Percentiles rank a stretch among this genome's conserved stretches.
These are phyloP conservation scores for Ceriops tagal DNA, from an alignment of 345 rosid genomes.

Conservation along the genomic window DNA sequence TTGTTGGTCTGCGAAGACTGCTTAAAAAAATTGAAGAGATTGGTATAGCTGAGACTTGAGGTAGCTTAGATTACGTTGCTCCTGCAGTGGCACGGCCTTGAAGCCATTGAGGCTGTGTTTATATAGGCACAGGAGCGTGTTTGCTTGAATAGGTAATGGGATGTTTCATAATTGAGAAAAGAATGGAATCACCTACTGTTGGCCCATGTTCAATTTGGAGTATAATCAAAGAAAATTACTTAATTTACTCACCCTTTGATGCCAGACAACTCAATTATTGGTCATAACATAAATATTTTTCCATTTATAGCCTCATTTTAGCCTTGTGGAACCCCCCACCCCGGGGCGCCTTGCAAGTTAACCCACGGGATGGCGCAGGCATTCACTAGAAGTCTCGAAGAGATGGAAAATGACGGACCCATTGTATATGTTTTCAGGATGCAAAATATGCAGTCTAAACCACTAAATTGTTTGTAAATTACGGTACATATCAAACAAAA, in stretches of 20 bases:
- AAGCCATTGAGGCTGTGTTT: neutral
- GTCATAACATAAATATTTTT: neutral
- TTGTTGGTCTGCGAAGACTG: neutral
- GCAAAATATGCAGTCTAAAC: too few relatives aligned
- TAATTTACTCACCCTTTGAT: constrained; percentile 7
- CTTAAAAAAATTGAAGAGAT: neutral
- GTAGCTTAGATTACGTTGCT: neutral
- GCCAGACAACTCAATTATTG: neutral
- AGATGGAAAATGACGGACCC: too few relatives aligned
- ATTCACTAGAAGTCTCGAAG: too few relatives aligned
- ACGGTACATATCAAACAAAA: too few relatives aligned
- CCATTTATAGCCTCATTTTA: neutral
- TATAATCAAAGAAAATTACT: constrained; percentile 35
- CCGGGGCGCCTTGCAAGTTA: too few relatives aligned
- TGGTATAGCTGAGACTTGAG: neutral
- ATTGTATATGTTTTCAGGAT: too few relatives aligned
- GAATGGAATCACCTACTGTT: constrained; percentile 27
- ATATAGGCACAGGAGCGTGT: constrained; percentile 18
- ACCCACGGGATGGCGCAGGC: too few relatives aligned
- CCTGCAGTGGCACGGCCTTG: too few relatives aligned
- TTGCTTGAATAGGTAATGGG: constrained; percentile 23
- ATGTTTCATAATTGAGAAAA: constrained; percentile 4
- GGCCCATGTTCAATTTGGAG: constrained; percentile 37
- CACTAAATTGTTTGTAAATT: too few relatives aligned
- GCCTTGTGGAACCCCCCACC: too few relatives aligned